Conservation (phyloP, 495 filamentous ascomycete genomes). For the Aspergillus avenaceus region DNA sequence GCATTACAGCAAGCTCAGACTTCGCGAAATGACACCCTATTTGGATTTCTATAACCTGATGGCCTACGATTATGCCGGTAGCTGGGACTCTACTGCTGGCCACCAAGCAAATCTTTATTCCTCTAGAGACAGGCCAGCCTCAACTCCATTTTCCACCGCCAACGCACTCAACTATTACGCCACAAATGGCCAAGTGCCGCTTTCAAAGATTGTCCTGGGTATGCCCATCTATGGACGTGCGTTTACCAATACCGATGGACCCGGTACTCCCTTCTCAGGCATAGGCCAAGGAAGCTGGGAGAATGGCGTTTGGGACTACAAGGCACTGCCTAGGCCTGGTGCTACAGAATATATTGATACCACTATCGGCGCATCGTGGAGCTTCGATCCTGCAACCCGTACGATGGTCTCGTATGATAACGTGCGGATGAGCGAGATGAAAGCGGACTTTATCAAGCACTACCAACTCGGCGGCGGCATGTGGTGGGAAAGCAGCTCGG, state of each 20-base stretch:
- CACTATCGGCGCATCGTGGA: slow-evolving; percentile 59
- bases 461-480: slow-evolving; percentile 76
- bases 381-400: slow-evolving; percentile 55
- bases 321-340: slow-evolving; percentile 51
- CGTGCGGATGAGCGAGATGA: slow-evolving; percentile 52
- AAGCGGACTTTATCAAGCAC: slow-evolving; percentile 62
- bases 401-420: slow-evolving; percentile 80
- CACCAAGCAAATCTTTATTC: slow-evolving; percentile 77
- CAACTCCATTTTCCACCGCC: slow-evolving; percentile 53
- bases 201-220: slow-evolving; percentile 74
- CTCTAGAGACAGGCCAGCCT: slow-evolving; percentile 46
- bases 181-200: slow-evolving; percentile 49
- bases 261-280: slow-evolving; percentile 65
- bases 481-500: slow-evolving; percentile 92
- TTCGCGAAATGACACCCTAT: slow-evolving; percentile 65
- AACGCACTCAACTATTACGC: slow-evolving; percentile 58
- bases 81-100: slow-evolving; percentile 69
- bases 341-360: slow-evolving; percentile 34
- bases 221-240: slow-evolving; percentile 87
- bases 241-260: slow-evolving; percentile 70
- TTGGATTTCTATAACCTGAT: slow-evolving; percentile 82
- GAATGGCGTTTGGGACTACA: slow-evolving; percentile 79
- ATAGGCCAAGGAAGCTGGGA: slow-evolving; percentile 68
- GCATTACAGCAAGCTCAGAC: slow-evolving; percentile 65
- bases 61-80: slow-evolving; percentile 78